A percentile compares a stretch with the other conserved stretches of the same genome.
Evolutionary conservation across 371 early-diverging fungal species (phyloP).

Genomic region (Mortierella polycephala): DNA sequence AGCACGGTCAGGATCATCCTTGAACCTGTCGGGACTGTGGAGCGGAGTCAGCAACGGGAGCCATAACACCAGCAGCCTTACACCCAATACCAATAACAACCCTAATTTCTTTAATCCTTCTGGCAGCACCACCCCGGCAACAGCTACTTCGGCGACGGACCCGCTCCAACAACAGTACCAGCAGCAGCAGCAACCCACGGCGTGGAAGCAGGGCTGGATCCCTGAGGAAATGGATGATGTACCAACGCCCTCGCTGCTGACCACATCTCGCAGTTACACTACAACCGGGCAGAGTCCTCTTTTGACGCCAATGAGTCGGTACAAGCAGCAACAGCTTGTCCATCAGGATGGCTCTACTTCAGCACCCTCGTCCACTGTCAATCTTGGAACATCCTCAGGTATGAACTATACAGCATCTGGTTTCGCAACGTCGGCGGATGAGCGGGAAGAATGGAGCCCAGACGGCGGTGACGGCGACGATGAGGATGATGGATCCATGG

Average conservation of each 20-base stretch:
- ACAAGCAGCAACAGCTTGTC: slow-evolving; percentile 31
- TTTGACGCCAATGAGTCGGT: slow-evolving; percentile 37
- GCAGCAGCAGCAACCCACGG: slow-evolving; percentile 8
- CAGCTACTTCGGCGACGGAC: slow-evolving; percentile 2
- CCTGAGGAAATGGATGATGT: slow-evolving; percentile 32
- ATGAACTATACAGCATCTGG: slow-evolving; percentile 18
- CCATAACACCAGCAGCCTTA: neutral
- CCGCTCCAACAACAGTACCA: slow-evolving; percentile 27
- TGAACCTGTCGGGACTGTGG: slow-evolving; percentile 25
- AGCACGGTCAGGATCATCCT: slow-evolving; percentile 34
- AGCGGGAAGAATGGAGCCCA: slow-evolving; percentile 47
- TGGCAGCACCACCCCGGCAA: slow-evolving; percentile 11
- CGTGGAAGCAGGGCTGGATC: slow-evolving; percentile 53
- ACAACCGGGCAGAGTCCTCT: slow-evolving; percentile 27
- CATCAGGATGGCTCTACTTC: slow-evolving; percentile 38
- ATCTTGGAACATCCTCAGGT: slow-evolving; percentile 13
- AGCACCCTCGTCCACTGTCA: slow-evolving; percentile 38
- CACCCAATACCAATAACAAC: slow-evolving; percentile 10
- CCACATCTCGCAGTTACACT: slow-evolving; percentile 32
- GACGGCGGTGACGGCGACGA: slow-evolving; percentile 50
- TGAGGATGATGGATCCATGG: slow-evolving; percentile 38
- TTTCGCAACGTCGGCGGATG: slow-evolving; percentile 37
- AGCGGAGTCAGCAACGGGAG: slow-evolving; percentile 9
- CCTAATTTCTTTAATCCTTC: slow-evolving; percentile 14
- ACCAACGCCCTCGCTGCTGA: slow-evolving; percentile 36